These are phyloP conservation scores for Paspalum notatum DNA, from an alignment of 176 grass and related monocot species.

Conservation along the genomic window DNA sequence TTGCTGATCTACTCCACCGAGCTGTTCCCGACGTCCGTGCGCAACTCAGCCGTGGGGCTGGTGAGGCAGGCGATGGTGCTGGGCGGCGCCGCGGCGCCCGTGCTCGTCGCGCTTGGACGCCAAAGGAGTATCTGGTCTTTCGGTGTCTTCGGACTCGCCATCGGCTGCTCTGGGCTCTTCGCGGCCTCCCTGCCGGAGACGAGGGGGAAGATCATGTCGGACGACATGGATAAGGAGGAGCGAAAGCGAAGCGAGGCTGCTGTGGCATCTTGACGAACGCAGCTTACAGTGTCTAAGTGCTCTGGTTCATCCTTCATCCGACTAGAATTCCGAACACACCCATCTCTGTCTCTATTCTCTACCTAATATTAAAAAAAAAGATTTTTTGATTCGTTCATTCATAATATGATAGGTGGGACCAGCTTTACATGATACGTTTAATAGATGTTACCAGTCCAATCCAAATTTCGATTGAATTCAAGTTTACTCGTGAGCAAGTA, in stretches of 20 bases:
- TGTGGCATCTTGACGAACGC: neutral
- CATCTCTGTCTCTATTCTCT: too few species aligned
- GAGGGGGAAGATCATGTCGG: slow-evolving; percentile 63
- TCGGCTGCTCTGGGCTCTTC: slow-evolving; percentile 59
- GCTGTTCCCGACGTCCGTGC: slow-evolving; percentile 78
- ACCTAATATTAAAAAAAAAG: too few species aligned
- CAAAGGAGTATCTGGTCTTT: slow-evolving; percentile 59
- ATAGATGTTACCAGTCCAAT: too few species aligned
- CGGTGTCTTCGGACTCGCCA: slow-evolving; percentile 60
- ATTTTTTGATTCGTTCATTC: too few species aligned
- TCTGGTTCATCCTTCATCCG: too few species aligned
- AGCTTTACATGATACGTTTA: too few species aligned
- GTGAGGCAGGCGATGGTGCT: slow-evolving; percentile 65
- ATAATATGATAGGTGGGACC: too few species aligned
- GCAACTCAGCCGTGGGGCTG: slow-evolving; percentile 71
- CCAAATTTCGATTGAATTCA: too few species aligned
- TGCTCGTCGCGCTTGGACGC: slow-evolving; percentile 62
- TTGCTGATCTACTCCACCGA: slow-evolving; percentile 66
- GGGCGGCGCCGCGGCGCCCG: slow-evolving; percentile 61
- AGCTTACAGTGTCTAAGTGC: too few species aligned
- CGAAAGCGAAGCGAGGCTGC: slow-evolving; percentile 41
- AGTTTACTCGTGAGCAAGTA: too few species aligned
- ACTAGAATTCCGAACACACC: too few species aligned
- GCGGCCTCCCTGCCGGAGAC: slow-evolving; percentile 68
- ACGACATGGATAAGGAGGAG: slow-evolving; percentile 83